These are phyloP conservation scores for Monosporozyma unispora DNA, from an alignment of 805 yeast genomes.

Conservation along the genomic window DNA sequence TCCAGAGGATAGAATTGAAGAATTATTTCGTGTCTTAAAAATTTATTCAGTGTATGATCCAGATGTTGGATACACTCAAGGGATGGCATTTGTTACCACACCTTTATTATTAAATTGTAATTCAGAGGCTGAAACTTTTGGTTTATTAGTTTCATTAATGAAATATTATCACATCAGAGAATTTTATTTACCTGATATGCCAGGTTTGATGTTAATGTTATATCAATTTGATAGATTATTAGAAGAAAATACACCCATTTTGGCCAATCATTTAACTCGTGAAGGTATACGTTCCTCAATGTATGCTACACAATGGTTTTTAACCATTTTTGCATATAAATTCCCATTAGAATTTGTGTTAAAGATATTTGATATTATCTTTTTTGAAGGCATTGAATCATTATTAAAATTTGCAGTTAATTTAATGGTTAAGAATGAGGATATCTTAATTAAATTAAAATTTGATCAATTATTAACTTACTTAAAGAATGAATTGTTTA, in stretches of 20 bases:
- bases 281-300: conserved; percentile 87
- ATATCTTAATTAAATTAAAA: conserved; percentile 45
- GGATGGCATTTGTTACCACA: conserved; percentile 88
- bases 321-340: conserved; percentile 89
- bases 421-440: conserved; percentile 62
- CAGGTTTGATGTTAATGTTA: conserved; percentile 74
- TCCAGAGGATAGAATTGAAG: conserved; percentile 48
- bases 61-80: conserved; percentile 96
- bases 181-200: conserved; percentile 82
- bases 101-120: conserved; percentile 70
- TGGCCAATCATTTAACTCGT: conserved; percentile 66
- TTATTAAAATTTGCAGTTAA: conserved; percentile 77
- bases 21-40: conserved; percentile 65
- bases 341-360: conserved; percentile 85
- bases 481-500: conserved; percentile 72
- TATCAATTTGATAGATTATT: conserved; percentile 86
- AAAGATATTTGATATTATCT: conserved; percentile 77
- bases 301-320: conserved; percentile 98
- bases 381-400: conserved; percentile 87
- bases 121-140: conserved; percentile 72
- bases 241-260: conserved; percentile 64
- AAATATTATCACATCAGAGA: conserved; percentile 72
- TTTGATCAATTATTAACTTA: conserved; percentile 74
- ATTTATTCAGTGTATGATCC: conserved; percentile 80
- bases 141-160: conserved; percentile 74